These are phyloP conservation scores for Neurospora tetrasperma DNA, from an alignment of 495 filamentous ascomycete genomes.

Conservation along the genomic window DNA sequence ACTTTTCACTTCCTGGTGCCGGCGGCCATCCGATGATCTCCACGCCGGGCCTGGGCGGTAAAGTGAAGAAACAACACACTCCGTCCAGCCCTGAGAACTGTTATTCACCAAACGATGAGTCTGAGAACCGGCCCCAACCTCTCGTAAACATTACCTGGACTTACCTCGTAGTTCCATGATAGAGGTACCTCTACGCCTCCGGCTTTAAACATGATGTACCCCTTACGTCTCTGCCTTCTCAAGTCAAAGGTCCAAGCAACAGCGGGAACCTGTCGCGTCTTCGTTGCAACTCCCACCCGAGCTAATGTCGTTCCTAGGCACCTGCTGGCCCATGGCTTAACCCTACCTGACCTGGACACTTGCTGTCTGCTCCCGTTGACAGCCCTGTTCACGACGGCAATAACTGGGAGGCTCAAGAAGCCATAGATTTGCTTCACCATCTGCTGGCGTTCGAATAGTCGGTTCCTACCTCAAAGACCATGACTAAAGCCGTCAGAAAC, in stretches of 20 bases:
- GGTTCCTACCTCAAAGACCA: neutral
- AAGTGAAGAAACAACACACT: neutral
- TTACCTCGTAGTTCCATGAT: neutral
- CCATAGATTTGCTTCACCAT: neutral
- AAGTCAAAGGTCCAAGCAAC: neutral
- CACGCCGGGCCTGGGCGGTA: neutral
- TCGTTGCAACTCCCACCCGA: neutral
- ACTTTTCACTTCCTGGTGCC: neutral
- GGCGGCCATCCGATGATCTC: neutral
- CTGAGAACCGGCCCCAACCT: neutral
- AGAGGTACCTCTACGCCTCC: neutral
- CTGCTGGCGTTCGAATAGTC: neutral
- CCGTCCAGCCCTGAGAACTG: neutral
- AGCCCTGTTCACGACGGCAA: neutral
- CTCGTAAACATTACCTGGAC: neutral
- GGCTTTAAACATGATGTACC: neutral
- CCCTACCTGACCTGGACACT: neutral
- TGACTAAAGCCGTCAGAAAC: neutral
- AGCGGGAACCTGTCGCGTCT: neutral
- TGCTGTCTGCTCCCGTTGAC: neutral
- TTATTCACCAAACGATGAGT: neutral
- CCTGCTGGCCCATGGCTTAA: neutral
- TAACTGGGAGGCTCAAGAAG: neutral
- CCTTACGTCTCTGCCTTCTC: neutral
- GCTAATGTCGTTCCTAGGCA: neutral